Conservation (phyloP, 495 filamentous ascomycete genomes). For the Podospora pseudopauciseta region DNA sequence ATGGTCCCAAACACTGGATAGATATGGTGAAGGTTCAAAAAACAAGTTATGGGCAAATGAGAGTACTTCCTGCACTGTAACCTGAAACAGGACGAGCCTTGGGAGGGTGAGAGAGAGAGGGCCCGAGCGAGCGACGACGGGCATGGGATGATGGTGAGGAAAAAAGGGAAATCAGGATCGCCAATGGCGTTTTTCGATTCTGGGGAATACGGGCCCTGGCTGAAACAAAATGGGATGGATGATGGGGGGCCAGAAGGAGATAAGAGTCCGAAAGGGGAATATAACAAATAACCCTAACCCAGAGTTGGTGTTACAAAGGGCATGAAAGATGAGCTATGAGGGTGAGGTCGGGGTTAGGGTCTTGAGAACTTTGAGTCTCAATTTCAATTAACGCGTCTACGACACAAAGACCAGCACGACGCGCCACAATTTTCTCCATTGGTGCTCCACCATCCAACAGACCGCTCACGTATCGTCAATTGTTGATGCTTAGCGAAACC, state of each 20-base stretch:
- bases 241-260: neutral
- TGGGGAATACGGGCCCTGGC: neutral
- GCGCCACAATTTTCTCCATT: constrained; percentile 28
- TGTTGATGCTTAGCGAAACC: neutral
- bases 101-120: neutral
- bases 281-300: constrained; percentile 9
- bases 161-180: constrained; percentile 7
- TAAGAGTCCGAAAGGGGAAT: constrained; percentile 3
- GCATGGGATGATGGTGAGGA: neutral
- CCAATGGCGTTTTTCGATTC: neutral
- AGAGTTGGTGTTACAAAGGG: neutral
- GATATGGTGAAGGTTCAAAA: neutral
- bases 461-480: constrained; percentile 10
- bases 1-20: neutral
- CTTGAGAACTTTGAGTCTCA: neutral
- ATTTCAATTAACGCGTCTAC: constrained; percentile 26
- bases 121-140: neutral
- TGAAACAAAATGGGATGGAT: neutral
- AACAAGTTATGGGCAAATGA: constrained; percentile 12
- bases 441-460: constrained; percentile 9
- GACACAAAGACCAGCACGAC: constrained; percentile 20
- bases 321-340: neutral
- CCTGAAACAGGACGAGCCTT: constrained; percentile 14
- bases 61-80: constrained; percentile 8
- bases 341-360: neutral